Evolutionary conservation across 2,329 filamentous ascomycete species (phyloP).

Genomic region (Pseudogymnoascus sp.): DNA sequence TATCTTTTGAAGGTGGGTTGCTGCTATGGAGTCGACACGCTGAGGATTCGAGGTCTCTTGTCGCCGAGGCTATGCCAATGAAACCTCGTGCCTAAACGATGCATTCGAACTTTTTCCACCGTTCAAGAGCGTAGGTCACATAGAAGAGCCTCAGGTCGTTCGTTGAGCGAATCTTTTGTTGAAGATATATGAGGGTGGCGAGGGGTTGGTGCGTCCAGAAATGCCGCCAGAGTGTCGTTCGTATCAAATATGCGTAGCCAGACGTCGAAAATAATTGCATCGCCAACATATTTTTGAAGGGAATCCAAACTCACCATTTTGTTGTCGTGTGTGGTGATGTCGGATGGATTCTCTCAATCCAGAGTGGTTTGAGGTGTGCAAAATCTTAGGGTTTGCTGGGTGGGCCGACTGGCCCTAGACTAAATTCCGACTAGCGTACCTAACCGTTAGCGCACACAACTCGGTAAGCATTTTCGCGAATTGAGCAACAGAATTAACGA

Average conservation of each 20-base stretch:
- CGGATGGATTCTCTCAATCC: conserved; percentile 6
- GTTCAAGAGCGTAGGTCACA: neutral
- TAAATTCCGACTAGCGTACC: neutral
- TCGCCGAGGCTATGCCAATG: neutral
- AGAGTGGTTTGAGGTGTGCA: conserved; percentile 8
- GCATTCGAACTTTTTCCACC: neutral
- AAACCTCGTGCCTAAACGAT: neutral
- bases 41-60: neutral
- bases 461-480: conserved; percentile 9
- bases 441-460: conserved; percentile 6
- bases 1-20: neutral
- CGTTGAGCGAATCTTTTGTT: neutral
- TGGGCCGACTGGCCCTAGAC: conserved; percentile 5
- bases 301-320: conserved; percentile 8
- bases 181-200: neutral
- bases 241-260: conserved; percentile 7
- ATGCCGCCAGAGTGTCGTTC: neutral
- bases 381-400: conserved; percentile 8
- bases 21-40: neutral
- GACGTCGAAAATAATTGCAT: conserved; percentile 4
- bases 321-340: conserved; percentile 8
- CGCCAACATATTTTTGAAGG: conserved; percentile 2
- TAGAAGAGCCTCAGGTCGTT: neutral
- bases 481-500: conserved; percentile 10
- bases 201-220: conserved; percentile 4